Evolutionary conservation across 2,329 filamentous ascomycete genomes (phyloP).

Genomic region (Aspergillus pseudoviridinutans): DNA sequence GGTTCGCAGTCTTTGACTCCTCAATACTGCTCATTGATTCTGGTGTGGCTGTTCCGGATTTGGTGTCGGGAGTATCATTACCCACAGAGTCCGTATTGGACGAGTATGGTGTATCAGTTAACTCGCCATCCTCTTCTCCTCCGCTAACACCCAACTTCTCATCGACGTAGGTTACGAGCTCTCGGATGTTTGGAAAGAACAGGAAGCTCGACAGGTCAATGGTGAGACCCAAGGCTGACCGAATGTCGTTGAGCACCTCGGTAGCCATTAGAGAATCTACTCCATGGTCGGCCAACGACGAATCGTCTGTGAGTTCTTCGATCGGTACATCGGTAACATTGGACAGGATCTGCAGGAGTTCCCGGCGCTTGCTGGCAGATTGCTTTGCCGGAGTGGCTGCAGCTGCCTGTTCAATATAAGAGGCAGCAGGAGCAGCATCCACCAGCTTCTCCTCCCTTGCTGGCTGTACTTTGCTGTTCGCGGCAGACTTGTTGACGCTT

Average conservation of each 20-base stretch:
- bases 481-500: not conserved
- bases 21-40: not conserved
- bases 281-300: not conserved
- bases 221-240: not conserved
- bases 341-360: not conserved
- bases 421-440: too few species aligned
- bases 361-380: not conserved
- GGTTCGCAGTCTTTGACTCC: not conserved
- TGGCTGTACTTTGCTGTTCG: not conserved
- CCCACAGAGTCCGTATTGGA: too few species aligned
- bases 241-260: conserved; percentile 16
- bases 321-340: not conserved
- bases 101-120: not conserved
- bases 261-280: conserved; percentile 23
- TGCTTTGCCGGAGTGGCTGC: not conserved
- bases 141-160: not conserved
- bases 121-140: not conserved
- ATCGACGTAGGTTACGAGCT: not conserved
- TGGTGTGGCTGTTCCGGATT: not conserved
- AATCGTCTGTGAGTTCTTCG: not conserved
- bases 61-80: too few species aligned
- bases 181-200: not conserved
- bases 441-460: not conserved
- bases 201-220: not conserved
- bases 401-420: not conserved